Conservation (phyloP, 176 grass and related monocot genomes). For the Puccinellia tenuiflora region DNA sequence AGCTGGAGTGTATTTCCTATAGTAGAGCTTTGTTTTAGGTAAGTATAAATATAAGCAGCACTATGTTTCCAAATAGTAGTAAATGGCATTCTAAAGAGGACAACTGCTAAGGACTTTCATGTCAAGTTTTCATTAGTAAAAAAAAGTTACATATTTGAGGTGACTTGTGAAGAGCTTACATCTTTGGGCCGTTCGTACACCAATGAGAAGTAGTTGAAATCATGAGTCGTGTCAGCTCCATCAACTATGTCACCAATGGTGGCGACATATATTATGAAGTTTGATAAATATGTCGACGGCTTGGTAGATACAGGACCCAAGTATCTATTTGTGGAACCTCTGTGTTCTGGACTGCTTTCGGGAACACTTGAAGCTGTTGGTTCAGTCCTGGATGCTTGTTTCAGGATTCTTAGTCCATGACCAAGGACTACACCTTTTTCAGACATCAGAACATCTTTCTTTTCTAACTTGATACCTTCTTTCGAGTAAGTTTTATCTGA, state of each 20-base stretch:
- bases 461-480: conserved; percentile 48
- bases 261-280: conserved; percentile 95
- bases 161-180: conserved; percentile 49
- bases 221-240: conserved; percentile 94
- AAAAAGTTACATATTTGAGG: conserved; percentile 18
- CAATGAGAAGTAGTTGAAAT: conserved; percentile 99
- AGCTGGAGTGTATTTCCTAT: conserved; percentile 1
- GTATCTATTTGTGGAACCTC: conserved; percentile 67
- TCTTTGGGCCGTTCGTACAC: conserved; percentile 94
- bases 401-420: conserved; percentile 71
- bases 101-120: neutral
- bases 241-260: conserved; percentile 98
- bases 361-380: conserved; percentile 33
- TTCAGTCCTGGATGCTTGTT: conserved; percentile 40
- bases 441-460: conserved; percentile 51
- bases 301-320: conserved; percentile 66
- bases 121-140: neutral
- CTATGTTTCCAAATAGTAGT: conserved; percentile 2
- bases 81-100: conserved; percentile 6
- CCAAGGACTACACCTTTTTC: conserved; percentile 74
- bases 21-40: neutral
- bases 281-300: conserved; percentile 84
- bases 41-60: conserved; percentile 5
- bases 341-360: conserved; percentile 53
- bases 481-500: conserved; percentile 52